Evolutionary conservation across 768 basidiomycete species (phyloP), one percentile per base, ranked within the genome.

Genomic region (Collybia mongolica): DNA sequence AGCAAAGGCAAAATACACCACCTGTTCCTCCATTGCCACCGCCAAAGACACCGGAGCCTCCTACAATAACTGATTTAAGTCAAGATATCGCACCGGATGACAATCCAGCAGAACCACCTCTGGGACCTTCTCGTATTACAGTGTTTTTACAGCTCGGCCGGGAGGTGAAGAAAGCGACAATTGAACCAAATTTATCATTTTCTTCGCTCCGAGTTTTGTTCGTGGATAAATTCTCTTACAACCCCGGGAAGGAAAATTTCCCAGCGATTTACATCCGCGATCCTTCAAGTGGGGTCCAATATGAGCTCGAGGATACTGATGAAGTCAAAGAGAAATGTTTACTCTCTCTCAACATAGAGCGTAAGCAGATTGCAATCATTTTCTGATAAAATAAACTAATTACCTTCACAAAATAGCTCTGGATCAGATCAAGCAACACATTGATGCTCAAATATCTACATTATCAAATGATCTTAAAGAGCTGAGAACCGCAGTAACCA

Each of bases 371-470:
- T 39, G 23, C 17, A 15, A 19, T 9, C 39, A 39, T 17, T n/a
- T 40, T 56, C 14, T 32, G 18, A 7, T n/a, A 29, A n/a, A 20
- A 54, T 28, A 5, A 22, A 49, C 20, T 47, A 32, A 48, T 52
- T 43, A 53, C 44, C 36, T 12, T 32, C 9, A 14, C 9, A 54
- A 39, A 51, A 17, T 59, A 99, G 96, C 93, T 19, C 84, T 98
- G 48, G 95, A 99, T 68, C 96, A 98, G 65, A 96, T 99, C 67
- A 98, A 96, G 65, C 93, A 98, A 62, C 96, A 99, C 64, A 95
- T 99, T 57, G 96, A 99, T 61, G 61, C 83, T 2, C 94, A 96
- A 60, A 95, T 99, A 54, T 84, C 90, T 0, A 73, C 73, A 0
- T 73, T 99, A 15, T 84, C 91, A 24, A 86, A 88, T 55, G 94